Base-by-base conservation (phyloP, 148 eudicot genomes). In the Rhododendron mucronatum region DNA sequence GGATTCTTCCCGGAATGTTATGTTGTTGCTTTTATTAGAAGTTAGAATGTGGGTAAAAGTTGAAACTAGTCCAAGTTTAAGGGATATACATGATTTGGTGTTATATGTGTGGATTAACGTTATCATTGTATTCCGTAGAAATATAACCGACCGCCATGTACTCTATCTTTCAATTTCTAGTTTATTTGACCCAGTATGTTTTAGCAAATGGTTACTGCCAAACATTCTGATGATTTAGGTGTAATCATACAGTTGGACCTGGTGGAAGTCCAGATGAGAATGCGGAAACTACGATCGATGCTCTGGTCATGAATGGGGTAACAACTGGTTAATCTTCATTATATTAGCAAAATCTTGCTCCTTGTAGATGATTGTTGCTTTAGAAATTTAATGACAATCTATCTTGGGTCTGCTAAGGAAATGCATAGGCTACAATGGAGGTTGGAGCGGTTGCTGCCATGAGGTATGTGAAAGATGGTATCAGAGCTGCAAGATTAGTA, bases 181-280 rank as follows among this genome's bases (percentile, higher is more conserved):
- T 83, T 65, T 44, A 0, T 69, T 84, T 37, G 33, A 57, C 69
- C 50, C 76, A 65, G 13, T 2, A 12, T 71, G 33, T 73, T 84
- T 84, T 74, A 9, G 76, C 21, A 15, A 44, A 35, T 51, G 30
- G 21, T 18, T 12, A 50, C 28, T 28, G 50, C 21, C 14, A 63
- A 28, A 33, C 26, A n/a, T 59, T 18, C 82, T 84, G 84, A 84
- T 41, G 12, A 55, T 59, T 55, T 33, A 9, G 44, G 76, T 63
- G 26, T 77, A 47, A 35, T 80, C 44, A 65, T 84, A 81, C 94
- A 96, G 99, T 96, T 92, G 99, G 99, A 74, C 99, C 99, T 78
- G 98, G 99, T 88, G 99, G 99, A 82, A 96, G 99, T 89, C 99
- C 99, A 69, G 97, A 96, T 88, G 99, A 96, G 91, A 93, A 96